Conservation (phyloP, 2,329 filamentous ascomycete genomes). For the Fusarium papillatum region DNA sequence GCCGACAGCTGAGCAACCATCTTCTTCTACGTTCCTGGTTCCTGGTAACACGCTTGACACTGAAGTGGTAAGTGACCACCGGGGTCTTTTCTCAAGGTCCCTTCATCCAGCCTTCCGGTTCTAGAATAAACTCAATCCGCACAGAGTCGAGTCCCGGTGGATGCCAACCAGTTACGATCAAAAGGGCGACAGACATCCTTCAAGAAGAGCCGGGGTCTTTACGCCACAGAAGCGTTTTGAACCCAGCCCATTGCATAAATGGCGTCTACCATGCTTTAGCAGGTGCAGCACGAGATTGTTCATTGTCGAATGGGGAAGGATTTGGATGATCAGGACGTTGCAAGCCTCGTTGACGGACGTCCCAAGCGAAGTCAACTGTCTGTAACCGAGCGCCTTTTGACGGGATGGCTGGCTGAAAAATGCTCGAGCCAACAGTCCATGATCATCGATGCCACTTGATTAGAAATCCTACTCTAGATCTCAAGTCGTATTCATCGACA, state of each 20-base stretch:
- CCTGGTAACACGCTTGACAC: constrained; percentile 7
- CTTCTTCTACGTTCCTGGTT: constrained; percentile 14
- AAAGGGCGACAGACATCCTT: neutral
- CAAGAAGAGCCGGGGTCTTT: neutral
- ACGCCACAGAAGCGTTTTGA: neutral
- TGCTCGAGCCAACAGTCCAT: neutral
- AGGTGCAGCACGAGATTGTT: constrained; percentile 7
- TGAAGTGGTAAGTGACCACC: constrained; percentile 18
- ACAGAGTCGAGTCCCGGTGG: constrained; percentile 11
- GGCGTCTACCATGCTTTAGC: neutral
- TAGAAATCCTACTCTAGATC: constrained; percentile 1
- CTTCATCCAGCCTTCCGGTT: constrained; percentile 2
- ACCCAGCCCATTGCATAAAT: constrained; percentile 2
- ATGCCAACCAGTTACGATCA: constrained; percentile 16
- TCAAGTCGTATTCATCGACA: neutral
- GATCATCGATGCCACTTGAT: neutral
- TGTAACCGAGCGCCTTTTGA: neutral
- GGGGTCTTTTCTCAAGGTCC: neutral
- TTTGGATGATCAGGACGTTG: neutral
- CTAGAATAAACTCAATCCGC: constrained; percentile 7
- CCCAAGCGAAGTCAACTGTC: neutral
- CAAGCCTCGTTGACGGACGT: neutral
- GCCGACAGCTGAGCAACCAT: constrained; percentile 31
- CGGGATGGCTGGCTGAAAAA: constrained; percentile 18
- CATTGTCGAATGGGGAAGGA: constrained; percentile 12